Evolutionary conservation across 2,329 filamentous ascomycete genomes (phyloP).

Genomic region (Alternaria rosae): DNA sequence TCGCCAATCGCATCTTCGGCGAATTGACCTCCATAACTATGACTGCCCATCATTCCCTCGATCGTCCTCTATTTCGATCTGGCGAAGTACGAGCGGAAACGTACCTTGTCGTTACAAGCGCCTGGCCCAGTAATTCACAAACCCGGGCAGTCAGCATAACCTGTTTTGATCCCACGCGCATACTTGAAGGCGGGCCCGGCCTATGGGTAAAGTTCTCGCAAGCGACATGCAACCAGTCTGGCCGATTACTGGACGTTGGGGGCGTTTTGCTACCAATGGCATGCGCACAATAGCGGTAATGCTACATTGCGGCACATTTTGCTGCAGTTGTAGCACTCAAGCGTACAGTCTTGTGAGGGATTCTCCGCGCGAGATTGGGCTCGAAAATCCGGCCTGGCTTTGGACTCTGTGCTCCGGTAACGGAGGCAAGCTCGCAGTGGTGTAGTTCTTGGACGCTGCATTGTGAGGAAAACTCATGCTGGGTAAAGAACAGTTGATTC

Average conservation of each 20-base stretch:
- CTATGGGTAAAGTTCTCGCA: slow-evolving; percentile 9
- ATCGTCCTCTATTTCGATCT: neutral
- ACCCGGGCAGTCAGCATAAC: slow-evolving; percentile 21
- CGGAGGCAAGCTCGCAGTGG: neutral
- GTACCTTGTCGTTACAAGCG: slow-evolving; percentile 9
- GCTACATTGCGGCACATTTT: neutral
- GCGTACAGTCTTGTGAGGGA: neutral
- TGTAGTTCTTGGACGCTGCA: neutral
- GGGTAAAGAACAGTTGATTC: neutral
- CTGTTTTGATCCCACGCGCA: slow-evolving; percentile 8
- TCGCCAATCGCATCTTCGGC: neutral
- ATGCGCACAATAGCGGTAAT: slow-evolving; percentile 7
- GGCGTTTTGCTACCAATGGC: slow-evolving; percentile 4
- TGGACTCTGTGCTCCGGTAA: neutral
- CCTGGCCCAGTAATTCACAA: slow-evolving; percentile 7
- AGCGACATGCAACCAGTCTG: slow-evolving; percentile 13
- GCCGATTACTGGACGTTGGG: slow-evolving; percentile 6
- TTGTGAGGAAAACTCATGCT: neutral
- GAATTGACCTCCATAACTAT: neutral
- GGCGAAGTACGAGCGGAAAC: neutral
- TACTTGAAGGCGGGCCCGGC: neutral
- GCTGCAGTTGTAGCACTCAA: neutral
- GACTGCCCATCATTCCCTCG: neutral
- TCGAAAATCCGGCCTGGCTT: neutral
- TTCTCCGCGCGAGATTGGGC: neutral